These are phyloP conservation scores for Eucalyptus erythrocorys DNA, from an alignment of 345 rosid species.

Conservation along the genomic window DNA sequence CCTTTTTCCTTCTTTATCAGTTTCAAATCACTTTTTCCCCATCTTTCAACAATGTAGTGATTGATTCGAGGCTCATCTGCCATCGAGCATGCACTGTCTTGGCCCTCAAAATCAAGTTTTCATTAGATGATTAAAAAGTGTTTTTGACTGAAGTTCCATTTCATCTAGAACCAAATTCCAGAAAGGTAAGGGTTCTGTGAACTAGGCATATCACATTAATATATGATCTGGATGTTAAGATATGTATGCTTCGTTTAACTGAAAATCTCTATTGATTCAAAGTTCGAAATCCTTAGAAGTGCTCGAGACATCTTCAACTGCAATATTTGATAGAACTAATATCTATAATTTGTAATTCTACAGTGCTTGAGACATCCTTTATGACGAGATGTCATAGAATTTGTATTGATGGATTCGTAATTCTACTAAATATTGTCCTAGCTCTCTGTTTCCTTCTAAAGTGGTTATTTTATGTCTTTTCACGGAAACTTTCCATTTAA, in stretches of 20 bases:
- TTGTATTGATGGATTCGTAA: neutral
- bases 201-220: neutral
- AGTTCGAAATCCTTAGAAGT: neutral
- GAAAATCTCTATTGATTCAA: neutral
- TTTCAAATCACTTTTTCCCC: neutral
- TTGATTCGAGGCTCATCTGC: neutral
- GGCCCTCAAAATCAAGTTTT: neutral
- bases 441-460: neutral
- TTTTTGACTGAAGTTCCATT: neutral
- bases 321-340: neutral
- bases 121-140: neutral
- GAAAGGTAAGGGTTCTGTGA: neutral
- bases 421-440: neutral
- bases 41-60: neutral
- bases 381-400: neutral
- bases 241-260: neutral
- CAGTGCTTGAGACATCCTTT: neutral
- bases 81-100: neutral
- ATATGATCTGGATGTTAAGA: neutral
- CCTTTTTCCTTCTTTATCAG: neutral
- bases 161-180: neutral
- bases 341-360: neutral
- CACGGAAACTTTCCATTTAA: neutral
- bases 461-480: neutral
- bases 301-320: neutral